A percentile compares a stretch with the other conserved stretches of the same genome.
These are phyloP conservation scores for Leccinum colubrinum DNA, from an alignment of 1,284 basidiomycete species.

Conservation along the genomic window DNA sequence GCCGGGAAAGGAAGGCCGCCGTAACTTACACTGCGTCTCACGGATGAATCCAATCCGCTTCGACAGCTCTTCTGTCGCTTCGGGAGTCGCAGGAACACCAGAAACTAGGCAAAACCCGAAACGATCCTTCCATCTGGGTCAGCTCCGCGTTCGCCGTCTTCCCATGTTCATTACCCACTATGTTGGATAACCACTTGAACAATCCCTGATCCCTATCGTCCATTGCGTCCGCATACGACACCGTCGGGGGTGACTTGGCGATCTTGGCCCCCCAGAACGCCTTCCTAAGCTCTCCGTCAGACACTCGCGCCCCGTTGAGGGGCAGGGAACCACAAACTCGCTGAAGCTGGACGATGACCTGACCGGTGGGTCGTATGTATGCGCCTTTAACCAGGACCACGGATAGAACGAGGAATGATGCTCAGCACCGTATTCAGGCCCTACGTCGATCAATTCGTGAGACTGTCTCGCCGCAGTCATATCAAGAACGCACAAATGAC, in stretches of 20 bases:
- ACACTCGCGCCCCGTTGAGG: not conserved
- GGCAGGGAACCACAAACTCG: constrained; percentile 40
- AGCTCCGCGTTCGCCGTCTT: not conserved
- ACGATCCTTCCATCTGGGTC: constrained; percentile 50
- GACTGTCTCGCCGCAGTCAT: not conserved
- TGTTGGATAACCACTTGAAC: constrained; percentile 50
- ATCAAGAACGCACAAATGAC: constrained; percentile 51
- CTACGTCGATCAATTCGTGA: constrained; percentile 33
- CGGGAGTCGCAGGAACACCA: constrained; percentile 78
- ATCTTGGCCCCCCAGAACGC: constrained; percentile 85
- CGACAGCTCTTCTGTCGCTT: constrained; percentile 82
- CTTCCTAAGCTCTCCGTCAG: constrained; percentile 45
- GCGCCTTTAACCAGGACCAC: constrained; percentile 78
- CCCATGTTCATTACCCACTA: constrained; percentile 51
- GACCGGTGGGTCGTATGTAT: constrained; percentile 73
- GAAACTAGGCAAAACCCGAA: constrained; percentile 91
- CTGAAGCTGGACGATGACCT: constrained; percentile 21
- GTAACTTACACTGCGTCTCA: constrained; percentile 80
- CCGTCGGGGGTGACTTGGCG: constrained; percentile 70
- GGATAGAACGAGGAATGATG: constrained; percentile 81
- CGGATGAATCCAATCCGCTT: constrained; percentile 86
- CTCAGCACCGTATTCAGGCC: constrained; percentile 50
- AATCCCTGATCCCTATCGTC: constrained; percentile 62
- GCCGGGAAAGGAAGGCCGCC: not conserved
- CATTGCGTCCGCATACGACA: constrained; percentile 80